phyloP scores from a whole-genome alignment of 345 rosid species.

The Rhizophora mangle region DNA sequence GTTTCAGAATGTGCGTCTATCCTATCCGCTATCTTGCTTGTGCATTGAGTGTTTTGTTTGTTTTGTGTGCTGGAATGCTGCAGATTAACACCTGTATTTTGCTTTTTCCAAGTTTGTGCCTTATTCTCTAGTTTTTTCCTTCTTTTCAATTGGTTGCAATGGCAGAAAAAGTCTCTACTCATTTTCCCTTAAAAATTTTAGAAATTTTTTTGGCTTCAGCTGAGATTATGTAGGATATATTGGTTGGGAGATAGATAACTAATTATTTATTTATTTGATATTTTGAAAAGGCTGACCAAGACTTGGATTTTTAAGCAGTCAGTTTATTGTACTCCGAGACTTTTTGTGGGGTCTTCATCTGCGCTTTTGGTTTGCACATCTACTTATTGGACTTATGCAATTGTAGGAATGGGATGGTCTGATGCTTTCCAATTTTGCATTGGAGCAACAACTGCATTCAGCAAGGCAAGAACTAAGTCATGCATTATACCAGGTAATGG shows the following conservation, averaged over 20 bases:
- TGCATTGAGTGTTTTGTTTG: not conserved
- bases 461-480: slow-evolving; percentile 99
- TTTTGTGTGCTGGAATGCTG: not conserved
- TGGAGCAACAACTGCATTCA: slow-evolving; percentile 94
- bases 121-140: too few relatives aligned
- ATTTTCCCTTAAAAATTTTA: too few relatives aligned
- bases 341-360: not conserved
- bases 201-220: too few relatives aligned
- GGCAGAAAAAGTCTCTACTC: too few relatives aligned
- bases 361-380: slow-evolving; percentile 6
- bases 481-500: slow-evolving; percentile 86
- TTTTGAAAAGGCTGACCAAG: too few relatives aligned
- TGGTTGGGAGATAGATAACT: too few relatives aligned
- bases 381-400: slow-evolving; percentile 12
- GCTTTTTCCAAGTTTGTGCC: too few relatives aligned
- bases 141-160: too few relatives aligned
- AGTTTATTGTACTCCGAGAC: too few relatives aligned
- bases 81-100: not conserved
- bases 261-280: too few relatives aligned
- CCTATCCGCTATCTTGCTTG: not conserved
- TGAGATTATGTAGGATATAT: too few relatives aligned
- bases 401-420: slow-evolving; percentile 95
- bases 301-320: too few relatives aligned
- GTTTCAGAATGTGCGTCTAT: slow-evolving; percentile 69
- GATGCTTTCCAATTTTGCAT: slow-evolving; percentile 89